phyloP scores from a whole-genome alignment of 176 grass and related monocot genomes.

The Lolium multiflorum region DNA sequence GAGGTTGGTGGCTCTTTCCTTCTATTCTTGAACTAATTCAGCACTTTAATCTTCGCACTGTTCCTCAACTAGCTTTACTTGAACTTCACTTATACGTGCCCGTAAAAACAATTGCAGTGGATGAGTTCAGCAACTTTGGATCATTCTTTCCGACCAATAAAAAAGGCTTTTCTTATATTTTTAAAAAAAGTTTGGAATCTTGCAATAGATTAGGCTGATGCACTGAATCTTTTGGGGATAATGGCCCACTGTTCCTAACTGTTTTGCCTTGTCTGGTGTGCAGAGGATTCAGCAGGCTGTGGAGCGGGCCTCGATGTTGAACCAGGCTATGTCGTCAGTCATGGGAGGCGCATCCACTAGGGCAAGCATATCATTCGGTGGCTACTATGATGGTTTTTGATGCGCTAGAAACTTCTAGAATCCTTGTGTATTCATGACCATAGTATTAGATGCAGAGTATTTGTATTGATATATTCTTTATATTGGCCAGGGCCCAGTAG shows the following conservation, averaged over 20 bases:
- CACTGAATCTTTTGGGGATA: not conserved
- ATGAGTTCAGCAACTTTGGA: not conserved
- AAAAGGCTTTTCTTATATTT: too few species aligned
- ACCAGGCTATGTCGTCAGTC: constrained; percentile 72
- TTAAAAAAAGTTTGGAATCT: not conserved
- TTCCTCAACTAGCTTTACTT: constrained; percentile 5
- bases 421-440: not conserved
- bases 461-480: constrained; percentile 22
- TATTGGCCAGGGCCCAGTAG: not conserved
- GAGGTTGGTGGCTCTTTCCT: constrained; percentile 48
- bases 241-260: not conserved
- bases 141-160: not conserved
- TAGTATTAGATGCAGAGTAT: not conserved
- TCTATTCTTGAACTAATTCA: not conserved
- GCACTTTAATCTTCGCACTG: not conserved
- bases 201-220: not conserved
- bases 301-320: constrained; percentile 68
- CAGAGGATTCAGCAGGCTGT: constrained; percentile 76
- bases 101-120: not conserved
- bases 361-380: constrained; percentile 78
- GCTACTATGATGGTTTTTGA: constrained; percentile 69
- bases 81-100: not conserved
- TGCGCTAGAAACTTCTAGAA: not conserved
- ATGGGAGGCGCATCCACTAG: constrained; percentile 63
- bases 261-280: constrained; percentile 11